Conservation (phyloP, 495 filamentous ascomycete species). For the Hypoxylon fuscum region DNA sequence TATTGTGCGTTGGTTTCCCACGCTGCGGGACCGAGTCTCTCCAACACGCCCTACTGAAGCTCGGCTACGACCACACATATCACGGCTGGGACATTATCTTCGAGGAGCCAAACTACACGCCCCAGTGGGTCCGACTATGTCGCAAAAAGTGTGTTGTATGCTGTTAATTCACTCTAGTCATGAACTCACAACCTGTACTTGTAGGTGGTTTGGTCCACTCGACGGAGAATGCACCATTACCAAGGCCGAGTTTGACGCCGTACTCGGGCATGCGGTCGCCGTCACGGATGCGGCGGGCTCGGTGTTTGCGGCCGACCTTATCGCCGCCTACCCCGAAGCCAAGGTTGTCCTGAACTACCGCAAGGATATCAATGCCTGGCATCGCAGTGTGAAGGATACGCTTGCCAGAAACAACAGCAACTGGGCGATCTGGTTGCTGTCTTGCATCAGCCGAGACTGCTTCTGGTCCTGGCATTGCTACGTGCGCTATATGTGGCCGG, state of each 20-base stretch:
- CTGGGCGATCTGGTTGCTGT: constrained; percentile 11
- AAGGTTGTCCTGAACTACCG: constrained; percentile 69
- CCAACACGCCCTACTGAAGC: constrained; percentile 64
- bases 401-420: too few species aligned
- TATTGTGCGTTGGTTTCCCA: too few species aligned
- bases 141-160: constrained; percentile 55
- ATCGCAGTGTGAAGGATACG: constrained; percentile 19
- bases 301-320: constrained; percentile 69
- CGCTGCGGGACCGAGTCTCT: constrained; percentile 67
- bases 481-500: constrained; percentile 22
- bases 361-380: constrained; percentile 53
- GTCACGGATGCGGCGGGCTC: constrained; percentile 68
- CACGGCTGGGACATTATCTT: constrained; percentile 73
- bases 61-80: constrained; percentile 70
- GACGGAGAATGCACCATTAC: constrained; percentile 50
- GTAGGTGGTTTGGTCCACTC: constrained; percentile 4
- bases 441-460: constrained; percentile 6
- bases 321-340: constrained; percentile 70
- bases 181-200: too few species aligned
- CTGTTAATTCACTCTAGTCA: constrained; percentile 65
- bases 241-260: constrained; percentile 68
- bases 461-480: constrained; percentile 32
- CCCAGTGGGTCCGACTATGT: constrained; percentile 54
- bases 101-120: constrained; percentile 66
- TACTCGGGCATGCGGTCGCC: constrained; percentile 67